Base-by-base conservation (phyloP, 805 yeast species). In the Nakazawaea ishiwadae region DNA sequence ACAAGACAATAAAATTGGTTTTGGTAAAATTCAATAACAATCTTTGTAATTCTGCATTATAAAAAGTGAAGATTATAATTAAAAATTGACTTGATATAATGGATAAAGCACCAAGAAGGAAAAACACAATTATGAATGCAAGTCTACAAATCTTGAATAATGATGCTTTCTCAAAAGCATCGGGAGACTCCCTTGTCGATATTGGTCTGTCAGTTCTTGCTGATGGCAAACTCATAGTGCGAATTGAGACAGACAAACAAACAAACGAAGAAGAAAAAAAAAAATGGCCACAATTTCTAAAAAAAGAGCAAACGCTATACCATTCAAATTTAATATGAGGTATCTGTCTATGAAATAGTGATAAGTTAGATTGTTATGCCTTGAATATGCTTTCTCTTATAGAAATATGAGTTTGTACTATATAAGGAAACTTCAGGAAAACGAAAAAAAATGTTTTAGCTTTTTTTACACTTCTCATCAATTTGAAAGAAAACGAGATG, bases 1-100 rank as follows among this genome's bases (percentile, higher is more conserved):
- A 58, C 30, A 83, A 52, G 7, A 70, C 62, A 18, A 85, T 64
- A 51, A 84, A 85, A 20, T 71, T 69, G 26, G 61, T 63, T 57
- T 84, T 84, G 11, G 89, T 78, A 27, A 63, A 56, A 45, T 75
- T 69, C 31, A 81, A 51, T 44, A 72, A 50, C 3, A 65, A 65
- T 45, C 73, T 73, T 28, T 61, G 52, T 35, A 60, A 55, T 19
- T 50, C 51, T 1, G 66, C 58, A 32, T 64, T 57, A n/a, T 50
- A 50, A 10, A 46, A 31, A 30, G 68, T 63, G 7, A 68, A 12
- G 1, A 55, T 6, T 8, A 53, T 46, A 7, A 75, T 69, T 1
- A 71, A 35, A 2, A 56, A 35, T 52, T 82, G 88, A 4, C 76
- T 61, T 15, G 56, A 35, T 4, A 73, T 69, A 29, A 79, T 68